phyloP scores from a whole-genome alignment of 108 stramenopile genomes.

The Stephanodiscus minutulus region DNA sequence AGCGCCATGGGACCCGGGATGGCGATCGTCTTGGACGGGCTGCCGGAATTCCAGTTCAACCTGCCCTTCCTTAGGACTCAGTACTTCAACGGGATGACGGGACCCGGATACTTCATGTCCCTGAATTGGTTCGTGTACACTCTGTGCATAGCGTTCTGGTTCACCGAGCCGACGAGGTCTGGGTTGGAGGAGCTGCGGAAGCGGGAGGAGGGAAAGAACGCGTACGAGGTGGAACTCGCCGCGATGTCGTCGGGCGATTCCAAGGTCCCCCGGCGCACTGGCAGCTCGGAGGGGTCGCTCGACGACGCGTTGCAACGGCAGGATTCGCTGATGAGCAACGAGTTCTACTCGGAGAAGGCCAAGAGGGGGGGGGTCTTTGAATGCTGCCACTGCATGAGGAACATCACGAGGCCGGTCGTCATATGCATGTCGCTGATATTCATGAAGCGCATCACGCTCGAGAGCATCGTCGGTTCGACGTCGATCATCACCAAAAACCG shows the following conservation, averaged over 20 bases:
- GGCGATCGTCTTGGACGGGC: constrained; percentile 61
- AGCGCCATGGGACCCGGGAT: constrained; percentile 74
- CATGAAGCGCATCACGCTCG: constrained; percentile 46
- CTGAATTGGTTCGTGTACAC: constrained; percentile 55
- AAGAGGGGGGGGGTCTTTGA: not conserved
- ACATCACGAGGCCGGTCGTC: constrained; percentile 46
- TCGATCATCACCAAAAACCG: constrained; percentile 49
- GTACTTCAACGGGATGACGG: constrained; percentile 69
- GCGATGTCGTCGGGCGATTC: constrained; percentile 5
- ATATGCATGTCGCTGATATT: constrained; percentile 54
- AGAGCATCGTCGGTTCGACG: constrained; percentile 47
- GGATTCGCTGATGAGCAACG: constrained; percentile 12
- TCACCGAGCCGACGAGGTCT: constrained; percentile 57
- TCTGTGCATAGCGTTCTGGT: constrained; percentile 33
- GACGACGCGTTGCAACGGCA: constrained; percentile 5
- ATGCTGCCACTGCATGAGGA: constrained; percentile 30
- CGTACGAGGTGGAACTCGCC: constrained; percentile 15
- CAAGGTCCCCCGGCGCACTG: not conserved
- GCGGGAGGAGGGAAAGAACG: constrained; percentile 22
- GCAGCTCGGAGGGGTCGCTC: not conserved
- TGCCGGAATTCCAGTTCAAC: constrained; percentile 57
- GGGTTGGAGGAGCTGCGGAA: constrained; percentile 59
- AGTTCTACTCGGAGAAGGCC: constrained; percentile 8
- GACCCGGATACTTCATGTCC: constrained; percentile 70
- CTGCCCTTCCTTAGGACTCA: constrained; percentile 57